Base-by-base conservation (phyloP, 2,329 filamentous ascomycete species). In the Chaetomiaceae sp. region DNA sequence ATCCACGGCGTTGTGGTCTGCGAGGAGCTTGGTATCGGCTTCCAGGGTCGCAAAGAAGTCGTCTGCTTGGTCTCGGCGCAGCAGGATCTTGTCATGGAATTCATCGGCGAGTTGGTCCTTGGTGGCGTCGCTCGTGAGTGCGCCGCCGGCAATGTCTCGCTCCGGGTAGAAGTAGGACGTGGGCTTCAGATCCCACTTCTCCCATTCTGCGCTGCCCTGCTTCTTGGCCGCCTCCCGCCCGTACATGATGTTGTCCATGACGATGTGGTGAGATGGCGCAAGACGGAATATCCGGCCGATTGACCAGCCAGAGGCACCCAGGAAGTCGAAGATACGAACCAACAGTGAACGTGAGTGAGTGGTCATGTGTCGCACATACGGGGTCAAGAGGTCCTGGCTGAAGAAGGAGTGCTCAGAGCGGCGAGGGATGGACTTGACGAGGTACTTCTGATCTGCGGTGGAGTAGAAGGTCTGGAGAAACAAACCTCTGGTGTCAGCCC, bases 111-210 rank as follows among this genome's bases (percentile, higher is more conserved):
- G 73, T 47, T 79, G 79, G 17, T 77, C 77, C 62, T 85, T 83
- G 5, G 85, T 84, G 1, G 78, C 79, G 43, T 87, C 75, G 3
- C 81, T 81, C 0, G 81, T 77, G 1, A 90, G 68, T 2, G 68
- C 70, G 0, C 85, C 84, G 2, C 79, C 79, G 0, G 85, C 78
- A 10, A 89, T 75, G 58, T 89, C 86, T 6, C 86, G 72, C 62
- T 89, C 85, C 0, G 86, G 86, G 61, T 83, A 89, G 70, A 89
- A 89, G 68, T 89, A 89, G 51, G 81, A 78, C 19, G 77, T 79
- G 0, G 86, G 86, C 62, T 90, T 90, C 43, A 89, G 75, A 54
- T 89, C 86, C 66, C 83, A 89, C 1, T 79, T 82, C 62, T 89
- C 81, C 85, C 85, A 89, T 16, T 73, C 67, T 2, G 55, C 55